A percentile compares a stretch with the other conserved stretches of the same genome.
phyloP scores from a whole-genome alignment of 2,329 filamentous ascomycete genomes.

The Xylaria multiplex region DNA sequence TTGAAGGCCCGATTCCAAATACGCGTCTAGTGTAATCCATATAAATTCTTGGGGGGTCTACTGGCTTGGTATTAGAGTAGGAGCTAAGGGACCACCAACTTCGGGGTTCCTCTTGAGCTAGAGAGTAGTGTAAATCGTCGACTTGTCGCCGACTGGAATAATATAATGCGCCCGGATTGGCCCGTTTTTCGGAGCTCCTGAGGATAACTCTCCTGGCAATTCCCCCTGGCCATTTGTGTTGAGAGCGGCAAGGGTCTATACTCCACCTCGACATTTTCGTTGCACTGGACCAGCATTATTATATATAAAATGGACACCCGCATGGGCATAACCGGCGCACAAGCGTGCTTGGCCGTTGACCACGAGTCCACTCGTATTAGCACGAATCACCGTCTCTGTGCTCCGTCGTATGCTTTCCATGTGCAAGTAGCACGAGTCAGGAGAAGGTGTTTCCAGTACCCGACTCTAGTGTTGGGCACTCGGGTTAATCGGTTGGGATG shows the following conservation, averaged over 20 bases:
- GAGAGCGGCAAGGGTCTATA: slow-evolving; percentile 16
- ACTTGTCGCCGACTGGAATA: slow-evolving; percentile 3
- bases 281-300: neutral
- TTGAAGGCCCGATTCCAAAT: slow-evolving; percentile 26
- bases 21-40: neutral
- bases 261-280: slow-evolving; percentile 6
- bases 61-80: neutral
- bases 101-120: neutral
- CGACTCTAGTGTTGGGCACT: neutral
- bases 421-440: neutral
- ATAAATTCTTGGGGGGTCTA: neutral
- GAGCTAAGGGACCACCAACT: neutral
- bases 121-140: neutral
- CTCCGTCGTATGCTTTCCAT: neutral
- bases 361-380: slow-evolving; percentile 8
- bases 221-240: neutral
- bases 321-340: neutral
- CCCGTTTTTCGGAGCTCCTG: neutral
- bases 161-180: neutral
- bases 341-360: neutral
- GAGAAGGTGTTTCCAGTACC: neutral
- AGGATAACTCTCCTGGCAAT: neutral
- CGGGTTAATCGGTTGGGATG: neutral
- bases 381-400: neutral
- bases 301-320: neutral